Evolutionary conservation across 345 rosid species (phyloP).

Genomic region (Sonneratia caseolaris): DNA sequence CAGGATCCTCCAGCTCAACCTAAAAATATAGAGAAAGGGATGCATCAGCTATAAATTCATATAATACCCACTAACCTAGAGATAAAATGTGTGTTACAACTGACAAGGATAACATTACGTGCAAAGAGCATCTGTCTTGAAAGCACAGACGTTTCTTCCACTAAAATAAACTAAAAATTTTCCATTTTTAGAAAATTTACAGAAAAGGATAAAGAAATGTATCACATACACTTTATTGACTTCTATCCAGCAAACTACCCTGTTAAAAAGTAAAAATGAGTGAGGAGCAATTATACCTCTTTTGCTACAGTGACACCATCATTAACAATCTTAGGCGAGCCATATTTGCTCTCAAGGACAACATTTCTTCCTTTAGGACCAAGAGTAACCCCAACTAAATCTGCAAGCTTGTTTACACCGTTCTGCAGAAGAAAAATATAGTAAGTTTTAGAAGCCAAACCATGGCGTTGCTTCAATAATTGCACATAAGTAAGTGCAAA

Average conservation of each 20-base stretch:
- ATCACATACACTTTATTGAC: neutral
- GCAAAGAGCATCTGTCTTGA: neutral
- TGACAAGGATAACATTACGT: neutral
- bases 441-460: neutral
- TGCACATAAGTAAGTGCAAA: neutral
- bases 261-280: neutral
- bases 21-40: slow-evolving; percentile 9
- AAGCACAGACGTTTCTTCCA: neutral
- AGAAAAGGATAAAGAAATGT: neutral
- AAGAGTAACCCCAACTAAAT: slow-evolving; percentile 91
- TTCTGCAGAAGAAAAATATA: slow-evolving; percentile 28
- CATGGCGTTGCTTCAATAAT: neutral
- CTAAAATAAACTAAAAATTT: neutral
- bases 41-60: neutral
- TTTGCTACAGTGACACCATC: slow-evolving; percentile 97
- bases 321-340: slow-evolving; percentile 93
- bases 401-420: slow-evolving; percentile 98
- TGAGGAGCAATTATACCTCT: slow-evolving; percentile 39
- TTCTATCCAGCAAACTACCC: neutral
- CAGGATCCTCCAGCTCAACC: slow-evolving; percentile 98
- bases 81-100: neutral
- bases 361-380: slow-evolving; percentile 97
- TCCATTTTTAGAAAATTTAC: neutral
- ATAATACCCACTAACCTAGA: neutral
- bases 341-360: slow-evolving; percentile 97